Evolutionary conservation across 345 rosid species (phyloP).

Genomic region (Stellera chamaejasme): DNA sequence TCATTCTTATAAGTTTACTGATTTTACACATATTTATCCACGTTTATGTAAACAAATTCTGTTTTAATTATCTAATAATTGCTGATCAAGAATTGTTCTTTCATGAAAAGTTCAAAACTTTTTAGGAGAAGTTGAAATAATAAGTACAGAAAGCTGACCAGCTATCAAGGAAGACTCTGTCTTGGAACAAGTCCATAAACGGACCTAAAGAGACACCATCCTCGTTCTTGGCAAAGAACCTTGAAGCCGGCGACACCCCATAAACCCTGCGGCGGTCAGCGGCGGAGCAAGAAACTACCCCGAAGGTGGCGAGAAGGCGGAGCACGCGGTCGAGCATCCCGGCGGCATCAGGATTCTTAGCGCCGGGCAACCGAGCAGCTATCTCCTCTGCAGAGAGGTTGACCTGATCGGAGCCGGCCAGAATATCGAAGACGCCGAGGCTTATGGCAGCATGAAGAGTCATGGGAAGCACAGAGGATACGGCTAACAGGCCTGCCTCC

Average conservation of each 20-base stretch:
- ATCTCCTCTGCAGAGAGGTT: constrained; percentile 43
- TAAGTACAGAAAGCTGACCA: constrained; percentile 1
- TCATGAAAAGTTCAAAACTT: too few relatives aligned
- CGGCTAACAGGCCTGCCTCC: constrained; percentile 13
- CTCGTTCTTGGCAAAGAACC: constrained; percentile 6
- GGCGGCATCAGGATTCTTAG: constrained; percentile 28
- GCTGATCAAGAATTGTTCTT: too few relatives aligned
- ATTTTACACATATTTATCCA: too few relatives aligned
- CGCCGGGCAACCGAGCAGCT: constrained; percentile 15
- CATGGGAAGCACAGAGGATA: constrained; percentile 35
- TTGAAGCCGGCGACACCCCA: constrained; percentile 11
- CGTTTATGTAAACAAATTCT: too few relatives aligned
- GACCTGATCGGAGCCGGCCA: constrained; percentile 21
- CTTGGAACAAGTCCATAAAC: not conserved
- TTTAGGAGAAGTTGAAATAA: not conserved
- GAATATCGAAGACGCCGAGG: constrained; percentile 36
- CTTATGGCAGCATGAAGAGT: constrained; percentile 38
- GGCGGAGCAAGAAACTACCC: constrained; percentile 27
- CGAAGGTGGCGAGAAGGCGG: constrained; percentile 34
- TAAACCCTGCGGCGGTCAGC: constrained; percentile 7
- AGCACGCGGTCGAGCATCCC: constrained; percentile 40
- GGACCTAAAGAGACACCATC: constrained; percentile 6
- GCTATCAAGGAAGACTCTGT: constrained; percentile 7
- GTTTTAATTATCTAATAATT: too few relatives aligned
- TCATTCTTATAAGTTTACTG: too few relatives aligned